These are phyloP conservation scores for Lepraria neglecta DNA, from an alignment of 495 filamentous ascomycete genomes.

Conservation along the genomic window DNA sequence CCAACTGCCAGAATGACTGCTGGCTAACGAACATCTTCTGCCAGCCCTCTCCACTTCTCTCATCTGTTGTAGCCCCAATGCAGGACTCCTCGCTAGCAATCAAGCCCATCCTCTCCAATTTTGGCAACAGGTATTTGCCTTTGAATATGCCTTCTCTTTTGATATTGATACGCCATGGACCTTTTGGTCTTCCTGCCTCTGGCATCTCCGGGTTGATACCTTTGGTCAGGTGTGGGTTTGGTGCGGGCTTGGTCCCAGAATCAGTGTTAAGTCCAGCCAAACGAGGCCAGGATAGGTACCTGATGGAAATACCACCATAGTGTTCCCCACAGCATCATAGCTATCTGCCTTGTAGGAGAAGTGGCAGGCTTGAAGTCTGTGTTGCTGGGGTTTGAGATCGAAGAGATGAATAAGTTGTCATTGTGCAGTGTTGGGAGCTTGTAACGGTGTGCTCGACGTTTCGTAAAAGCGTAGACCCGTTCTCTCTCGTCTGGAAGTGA, in stretches of 20 bases:
- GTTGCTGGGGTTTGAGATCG: conserved; percentile 75
- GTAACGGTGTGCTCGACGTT: conserved; percentile 54
- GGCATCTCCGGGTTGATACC: conserved; percentile 60
- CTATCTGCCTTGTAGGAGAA: conserved; percentile 79
- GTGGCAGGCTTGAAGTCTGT: conserved; percentile 69
- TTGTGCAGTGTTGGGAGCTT: conserved; percentile 63
- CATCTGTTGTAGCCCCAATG: conserved; percentile 60
- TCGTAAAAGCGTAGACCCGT: conserved; percentile 17
- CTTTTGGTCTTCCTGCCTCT: conserved; percentile 61
- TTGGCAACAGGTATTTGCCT: conserved; percentile 73
- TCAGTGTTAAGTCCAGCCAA: conserved; percentile 14
- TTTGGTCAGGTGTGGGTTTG: conserved; percentile 50
- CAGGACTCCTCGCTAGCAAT: conserved; percentile 68
- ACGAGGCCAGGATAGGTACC: conserved; percentile 23
- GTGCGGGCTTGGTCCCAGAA: conserved; percentile 34
- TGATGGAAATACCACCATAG: conserved; percentile 98
- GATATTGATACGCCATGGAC: conserved; percentile 84
- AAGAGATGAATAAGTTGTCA: conserved; percentile 84
- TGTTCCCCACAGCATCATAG: conserved; percentile 94
- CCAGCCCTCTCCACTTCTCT: conserved; percentile 60
- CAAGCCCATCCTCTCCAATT: conserved; percentile 88
- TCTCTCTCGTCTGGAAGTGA: conserved; percentile 27
- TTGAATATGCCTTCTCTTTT: conserved; percentile 81
- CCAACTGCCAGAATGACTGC: conserved; percentile 85
- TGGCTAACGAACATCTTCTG: conserved; percentile 74